Conservation (phyloP, 345 rosid species). For the Brassica cretica region DNA sequence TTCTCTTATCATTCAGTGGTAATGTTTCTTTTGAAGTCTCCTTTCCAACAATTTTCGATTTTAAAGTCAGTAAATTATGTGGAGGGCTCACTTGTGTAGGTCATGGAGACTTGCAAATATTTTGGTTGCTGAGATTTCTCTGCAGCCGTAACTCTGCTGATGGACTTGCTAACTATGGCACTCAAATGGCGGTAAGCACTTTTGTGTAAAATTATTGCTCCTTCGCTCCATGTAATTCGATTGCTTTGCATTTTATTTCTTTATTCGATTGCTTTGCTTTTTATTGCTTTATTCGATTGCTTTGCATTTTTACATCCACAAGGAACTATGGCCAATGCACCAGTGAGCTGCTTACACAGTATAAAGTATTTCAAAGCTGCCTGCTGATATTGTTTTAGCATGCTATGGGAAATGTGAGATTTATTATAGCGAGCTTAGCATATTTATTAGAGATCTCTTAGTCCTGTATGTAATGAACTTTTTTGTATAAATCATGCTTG, state of each 20-base stretch:
- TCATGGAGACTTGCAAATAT: slow-evolving; percentile 88
- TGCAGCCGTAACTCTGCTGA: slow-evolving; percentile 71
- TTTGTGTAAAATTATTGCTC: slow-evolving; percentile 3
- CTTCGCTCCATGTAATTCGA: slow-evolving; percentile 4
- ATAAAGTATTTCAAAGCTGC: too few relatives aligned
- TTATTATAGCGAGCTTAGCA: too few relatives aligned
- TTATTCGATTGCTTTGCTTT: too few relatives aligned
- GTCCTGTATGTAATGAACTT: too few relatives aligned
- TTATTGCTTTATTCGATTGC: too few relatives aligned
- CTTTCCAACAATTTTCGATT: slow-evolving; percentile 13
- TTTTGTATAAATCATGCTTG: too few relatives aligned
- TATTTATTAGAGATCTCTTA: too few relatives aligned
- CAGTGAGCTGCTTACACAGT: too few relatives aligned
- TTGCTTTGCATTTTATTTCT: slow-evolving; percentile 8
- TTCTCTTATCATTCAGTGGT: slow-evolving; percentile 89
- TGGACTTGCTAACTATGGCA: slow-evolving; percentile 87
- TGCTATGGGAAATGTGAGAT: too few relatives aligned
- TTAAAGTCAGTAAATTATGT: slow-evolving; percentile 27
- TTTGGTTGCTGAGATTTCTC: slow-evolving; percentile 82
- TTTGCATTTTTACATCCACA: too few relatives aligned
- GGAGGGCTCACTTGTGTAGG: slow-evolving; percentile 48
- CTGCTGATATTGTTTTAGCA: too few relatives aligned
- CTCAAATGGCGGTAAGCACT: slow-evolving; percentile 86
- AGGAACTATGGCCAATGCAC: too few relatives aligned
- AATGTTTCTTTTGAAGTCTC: slow-evolving; percentile 9